phyloP scores from a whole-genome alignment of 1,139 yeast species.

The Pichia sp. region DNA sequence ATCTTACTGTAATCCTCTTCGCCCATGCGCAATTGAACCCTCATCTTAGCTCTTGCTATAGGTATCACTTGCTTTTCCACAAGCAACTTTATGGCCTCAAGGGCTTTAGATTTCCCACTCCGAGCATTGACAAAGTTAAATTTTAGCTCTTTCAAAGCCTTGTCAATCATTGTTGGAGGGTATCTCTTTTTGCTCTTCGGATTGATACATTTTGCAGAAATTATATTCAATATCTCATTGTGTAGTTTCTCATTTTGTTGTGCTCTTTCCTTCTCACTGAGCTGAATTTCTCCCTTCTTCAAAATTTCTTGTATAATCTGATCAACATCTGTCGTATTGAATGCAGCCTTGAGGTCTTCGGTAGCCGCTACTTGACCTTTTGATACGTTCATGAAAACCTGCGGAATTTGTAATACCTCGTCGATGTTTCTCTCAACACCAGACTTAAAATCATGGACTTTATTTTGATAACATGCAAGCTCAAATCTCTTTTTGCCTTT shows the following conservation, averaged over 20 bases:
- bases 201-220: constrained; percentile 87
- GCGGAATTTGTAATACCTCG: constrained; percentile 95
- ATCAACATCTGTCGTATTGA: constrained; percentile 74
- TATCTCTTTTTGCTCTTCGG: constrained; percentile 87
- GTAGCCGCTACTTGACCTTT: constrained; percentile 92
- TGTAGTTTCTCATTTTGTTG: constrained; percentile 52
- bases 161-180: constrained; percentile 91
- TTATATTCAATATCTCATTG: constrained; percentile 76
- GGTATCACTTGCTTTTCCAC: constrained; percentile 82
- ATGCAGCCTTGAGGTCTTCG: constrained; percentile 71
- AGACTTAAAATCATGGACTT: constrained; percentile 91
- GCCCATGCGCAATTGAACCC: constrained; percentile 57
- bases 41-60: constrained; percentile 92
- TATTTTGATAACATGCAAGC: constrained; percentile 93
- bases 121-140: constrained; percentile 70
- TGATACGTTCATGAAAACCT: constrained; percentile 86
- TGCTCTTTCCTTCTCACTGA: constrained; percentile 88
- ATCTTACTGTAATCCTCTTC: constrained; percentile 35
- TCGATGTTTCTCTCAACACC: constrained; percentile 91
- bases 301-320: constrained; percentile 74
- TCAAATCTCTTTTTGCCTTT: constrained; percentile 90
- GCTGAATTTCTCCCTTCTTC: constrained; percentile 87
- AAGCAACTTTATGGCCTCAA: constrained; percentile 81
- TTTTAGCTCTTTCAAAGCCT: constrained; percentile 74
- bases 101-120: constrained; percentile 76